Evolutionary conservation across 176 grass and related monocot genomes (phyloP), one percentile per base, ranked within the genome.

Genomic region (Oryza australiensis): DNA sequence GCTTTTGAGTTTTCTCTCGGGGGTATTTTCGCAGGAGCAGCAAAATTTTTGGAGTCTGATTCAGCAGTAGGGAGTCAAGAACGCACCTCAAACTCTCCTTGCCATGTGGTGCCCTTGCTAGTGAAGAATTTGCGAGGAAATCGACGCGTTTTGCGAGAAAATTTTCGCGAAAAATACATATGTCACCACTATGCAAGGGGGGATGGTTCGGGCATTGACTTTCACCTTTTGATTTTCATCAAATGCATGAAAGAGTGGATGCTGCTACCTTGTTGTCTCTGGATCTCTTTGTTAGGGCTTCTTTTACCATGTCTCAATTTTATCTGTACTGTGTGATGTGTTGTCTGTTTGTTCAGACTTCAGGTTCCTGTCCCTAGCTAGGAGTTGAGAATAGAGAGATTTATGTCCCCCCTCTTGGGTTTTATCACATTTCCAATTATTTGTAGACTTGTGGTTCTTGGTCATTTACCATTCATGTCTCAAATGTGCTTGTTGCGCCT

Each of bases 191-290:
- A 77, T 85, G 92, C 94, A 94, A 92, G 92, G 94, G 89, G 89
- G 83, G 92, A 84, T 94, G 94, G 94, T 97, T 97, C 94, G 94
- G 91, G 92, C 85, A 97, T 97, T 97, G 94, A 97, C 94, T 97
- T 92, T 59, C 79, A 38, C 85, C 70, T 46, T 35, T 64, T 33
- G 24, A 64, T 77, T 72, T 75, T 40, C 38, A 40, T 40, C 27
- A 26, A 1, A 60, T 60, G 55, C 57, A 62, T 68, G 48, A 48
- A 32, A 60, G 28, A 62, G 55, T 43, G 29, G 60, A 30, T 84
- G 86, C 81, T 74, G 62, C 77, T 42, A 43, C 13, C 67, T 66
- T 66, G 72, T n/a, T 82, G 53, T 42, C 33, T 78, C 74, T 57
- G 59, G 38, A 22, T 60, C 60, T 74, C 45, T 63, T 26, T 49